phyloP scores from a whole-genome alignment of 331 rosid species.

The Rosa hybrid region DNA sequence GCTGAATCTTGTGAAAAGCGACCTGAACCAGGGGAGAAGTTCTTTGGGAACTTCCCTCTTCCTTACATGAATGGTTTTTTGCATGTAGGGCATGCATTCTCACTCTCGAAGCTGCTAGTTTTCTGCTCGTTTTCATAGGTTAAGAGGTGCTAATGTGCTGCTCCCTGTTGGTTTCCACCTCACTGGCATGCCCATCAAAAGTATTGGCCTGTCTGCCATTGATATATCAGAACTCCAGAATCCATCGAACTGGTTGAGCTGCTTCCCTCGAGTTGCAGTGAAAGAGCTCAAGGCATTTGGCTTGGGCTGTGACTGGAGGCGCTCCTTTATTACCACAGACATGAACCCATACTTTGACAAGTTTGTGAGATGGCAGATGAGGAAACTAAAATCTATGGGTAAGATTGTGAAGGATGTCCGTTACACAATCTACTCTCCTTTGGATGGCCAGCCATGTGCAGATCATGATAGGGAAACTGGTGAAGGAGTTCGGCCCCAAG shows the following conservation, averaged over 20 bases:
- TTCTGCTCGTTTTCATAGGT: constrained; percentile 79
- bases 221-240: constrained; percentile 69
- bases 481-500: constrained; percentile 90
- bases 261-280: constrained; percentile 80
- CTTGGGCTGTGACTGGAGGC: constrained; percentile 93
- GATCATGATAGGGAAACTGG: constrained; percentile 94
- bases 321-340: constrained; percentile 77
- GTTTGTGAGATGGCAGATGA: constrained; percentile 92
- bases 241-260: constrained; percentile 75
- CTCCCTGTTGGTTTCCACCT: constrained; percentile 88
- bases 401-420: constrained; percentile 90
- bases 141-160: constrained; percentile 85
- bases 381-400: constrained; percentile 80
- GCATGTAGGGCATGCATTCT: constrained; percentile 84
- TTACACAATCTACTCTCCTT: constrained; percentile 71
- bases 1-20: constrained; percentile 65
- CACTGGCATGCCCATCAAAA: constrained; percentile 83
- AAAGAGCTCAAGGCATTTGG: constrained; percentile 95
- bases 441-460: constrained; percentile 96
- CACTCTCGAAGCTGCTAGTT: constrained; percentile 76
- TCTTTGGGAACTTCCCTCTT: constrained; percentile 84
- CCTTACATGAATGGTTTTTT: constrained; percentile 92
- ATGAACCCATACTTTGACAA: constrained; percentile 73
- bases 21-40: constrained; percentile 69
- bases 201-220: constrained; percentile 60